Evolutionary conservation across 768 basidiomycete genomes (phyloP), one percentile per base, ranked within the genome.

Genomic region (Phaeolepiota aurea): DNA sequence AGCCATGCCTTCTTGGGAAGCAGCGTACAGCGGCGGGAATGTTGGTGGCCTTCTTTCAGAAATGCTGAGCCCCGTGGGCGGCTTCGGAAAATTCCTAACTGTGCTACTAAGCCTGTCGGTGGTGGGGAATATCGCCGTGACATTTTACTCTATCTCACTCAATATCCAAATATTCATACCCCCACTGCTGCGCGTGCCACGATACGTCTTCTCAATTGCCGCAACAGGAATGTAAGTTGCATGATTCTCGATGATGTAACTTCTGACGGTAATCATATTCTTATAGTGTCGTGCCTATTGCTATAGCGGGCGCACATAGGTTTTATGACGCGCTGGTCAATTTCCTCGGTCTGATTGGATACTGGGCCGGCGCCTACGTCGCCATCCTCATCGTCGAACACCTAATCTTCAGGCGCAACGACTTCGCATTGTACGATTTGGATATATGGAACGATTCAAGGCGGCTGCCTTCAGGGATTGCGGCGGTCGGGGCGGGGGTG

Each of bases 71-170:
- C 87, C 87, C 0, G 66, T 69, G 0, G 77, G 77, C 30, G 72
- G 72, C 21, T 88, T 87, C 54, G 81, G 86, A 4, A 83, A 85
- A 53, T 83, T 89, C 64, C 64, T 90, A 32, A 82, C 79, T 0
- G 82, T 91, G 23, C 61, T 94, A 33, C 69, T 93, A 46, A 84
- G 84, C 42, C 64, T 96, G 15, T 86, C 82, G 36, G 85, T 90
- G 31, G 77, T 79, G 1, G 85, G 76, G 2, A 92, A 91, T 61
- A 82, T 87, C 33, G 84, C 87, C 1, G 76, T 81, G 2, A 83
- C 86, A 4, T 79, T 90, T 46, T 96, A 96, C 58, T 87, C 82
- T 32, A 74, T 83, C 43, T 76, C 79, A 1, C 69, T 90, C 43
- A 81, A 77, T 53, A 64, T 87, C 47, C 87, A 90, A 53, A 68